These are phyloP conservation scores for Lodderomyces margitis DNA, from an alignment of 1,139 yeast species.

Conservation along the genomic window DNA sequence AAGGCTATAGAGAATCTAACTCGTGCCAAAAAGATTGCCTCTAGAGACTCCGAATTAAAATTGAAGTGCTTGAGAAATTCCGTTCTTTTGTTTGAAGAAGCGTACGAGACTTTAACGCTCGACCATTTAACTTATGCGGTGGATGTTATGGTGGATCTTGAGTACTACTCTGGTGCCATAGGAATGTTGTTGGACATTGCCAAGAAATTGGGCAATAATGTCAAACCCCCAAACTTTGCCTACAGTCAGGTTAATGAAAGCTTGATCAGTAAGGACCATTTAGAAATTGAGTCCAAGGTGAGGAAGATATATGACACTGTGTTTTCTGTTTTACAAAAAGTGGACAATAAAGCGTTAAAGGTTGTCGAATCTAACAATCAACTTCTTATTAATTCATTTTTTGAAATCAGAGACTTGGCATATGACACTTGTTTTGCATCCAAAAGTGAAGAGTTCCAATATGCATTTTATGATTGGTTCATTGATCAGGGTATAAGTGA, in stretches of 20 bases:
- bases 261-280: slow-evolving; percentile 3
- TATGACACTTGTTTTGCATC: slow-evolving; percentile 74
- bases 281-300: slow-evolving; percentile 33
- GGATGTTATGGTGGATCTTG: slow-evolving; percentile 71
- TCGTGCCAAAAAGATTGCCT: slow-evolving; percentile 75
- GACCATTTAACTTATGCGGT: slow-evolving; percentile 84
- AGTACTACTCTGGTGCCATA: slow-evolving; percentile 82
- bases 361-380: slow-evolving; percentile 45
- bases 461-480: slow-evolving; percentile 91
- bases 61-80: slow-evolving; percentile 72
- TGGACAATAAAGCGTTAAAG: slow-evolving; percentile 65
- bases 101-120: slow-evolving; percentile 72
- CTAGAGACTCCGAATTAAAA: slow-evolving; percentile 67
- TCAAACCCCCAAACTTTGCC: slow-evolving; percentile 13
- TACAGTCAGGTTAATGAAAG: slow-evolving; percentile 10
- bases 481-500: slow-evolving; percentile 75
- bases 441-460: slow-evolving; percentile 81
- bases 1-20: slow-evolving; percentile 91
- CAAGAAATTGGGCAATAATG: slow-evolving; percentile 51
- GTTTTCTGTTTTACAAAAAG: slow-evolving; percentile 68
- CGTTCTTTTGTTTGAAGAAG: slow-evolving; percentile 71
- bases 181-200: slow-evolving; percentile 81
- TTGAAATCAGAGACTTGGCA: slow-evolving; percentile 65
- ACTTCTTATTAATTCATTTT: slow-evolving; percentile 50
- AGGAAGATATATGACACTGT: slow-evolving; percentile 66